Evolutionary conservation across 352 stramenopile species (phyloP).

Genomic region (Phytopythium mirpurense): DNA sequence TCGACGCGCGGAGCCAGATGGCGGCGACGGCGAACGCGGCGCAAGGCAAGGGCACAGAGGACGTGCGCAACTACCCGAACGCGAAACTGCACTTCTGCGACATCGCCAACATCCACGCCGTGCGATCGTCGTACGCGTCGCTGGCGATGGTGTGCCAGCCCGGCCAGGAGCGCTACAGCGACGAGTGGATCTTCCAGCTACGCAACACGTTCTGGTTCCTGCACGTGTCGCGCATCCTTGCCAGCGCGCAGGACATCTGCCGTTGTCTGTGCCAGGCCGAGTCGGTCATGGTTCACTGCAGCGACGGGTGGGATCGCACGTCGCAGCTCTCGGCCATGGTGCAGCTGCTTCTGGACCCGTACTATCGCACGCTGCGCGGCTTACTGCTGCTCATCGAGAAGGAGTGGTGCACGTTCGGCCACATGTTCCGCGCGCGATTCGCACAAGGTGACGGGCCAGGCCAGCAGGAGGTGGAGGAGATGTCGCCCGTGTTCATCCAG

Average conservation of each 20-base stretch:
- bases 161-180: constrained; percentile 64
- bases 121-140: constrained; percentile 87
- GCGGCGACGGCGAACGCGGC: constrained; percentile 79
- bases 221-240: constrained; percentile 95
- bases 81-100: constrained; percentile 97
- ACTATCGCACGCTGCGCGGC: constrained; percentile 95
- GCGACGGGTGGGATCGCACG: constrained; percentile 98
- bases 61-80: constrained; percentile 94
- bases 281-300: constrained; percentile 98
- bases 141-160: constrained; percentile 75
- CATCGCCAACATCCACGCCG: constrained; percentile 99
- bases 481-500: constrained; percentile 98
- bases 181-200: constrained; percentile 84
- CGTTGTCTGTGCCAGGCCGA: constrained; percentile 91
- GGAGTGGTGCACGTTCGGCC: constrained; percentile 98
- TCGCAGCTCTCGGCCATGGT: constrained; percentile 94
- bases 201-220: constrained; percentile 97
- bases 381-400: constrained; percentile 98
- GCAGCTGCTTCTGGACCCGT: constrained; percentile 97
- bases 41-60: constrained; percentile 85
- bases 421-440: constrained; percentile 97
- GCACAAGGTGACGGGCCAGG: constrained; percentile 93
- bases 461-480: constrained; percentile 94
- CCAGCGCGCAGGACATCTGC: constrained; percentile 91
- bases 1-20: constrained; percentile 82